phyloP scores from a whole-genome alignment of 352 stramenopile genomes.

The Phytophthora rubi region DNA sequence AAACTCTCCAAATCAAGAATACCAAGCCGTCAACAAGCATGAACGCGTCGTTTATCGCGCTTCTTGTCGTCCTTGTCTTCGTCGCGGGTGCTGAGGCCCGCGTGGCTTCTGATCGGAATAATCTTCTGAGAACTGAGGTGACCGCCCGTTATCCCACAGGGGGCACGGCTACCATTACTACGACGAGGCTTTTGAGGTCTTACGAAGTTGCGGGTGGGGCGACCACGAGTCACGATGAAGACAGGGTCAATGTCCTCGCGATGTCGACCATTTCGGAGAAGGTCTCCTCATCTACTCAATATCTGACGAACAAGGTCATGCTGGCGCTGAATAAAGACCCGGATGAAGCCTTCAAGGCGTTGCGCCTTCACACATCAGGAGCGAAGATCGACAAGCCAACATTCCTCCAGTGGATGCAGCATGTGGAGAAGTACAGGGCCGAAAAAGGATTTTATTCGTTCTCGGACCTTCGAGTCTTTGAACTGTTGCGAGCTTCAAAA shows the following conservation, averaged over 20 bases:
- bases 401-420: not conserved
- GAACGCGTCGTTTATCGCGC: too few species aligned
- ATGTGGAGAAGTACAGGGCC: not conserved
- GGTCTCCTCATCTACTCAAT: not conserved
- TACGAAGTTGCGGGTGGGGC: not conserved
- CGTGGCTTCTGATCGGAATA: not conserved
- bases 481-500: not conserved
- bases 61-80: too few species aligned
- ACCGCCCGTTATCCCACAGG: too few species aligned
- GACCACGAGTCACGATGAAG: not conserved
- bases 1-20: too few species aligned
- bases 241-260: not conserved
- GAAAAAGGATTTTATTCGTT: not conserved
- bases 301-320: not conserved
- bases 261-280: not conserved
- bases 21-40: too few species aligned
- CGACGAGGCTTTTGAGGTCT: not conserved
- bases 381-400: not conserved
- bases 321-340: not conserved
- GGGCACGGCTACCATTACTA: too few species aligned
- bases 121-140: not conserved
- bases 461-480: not conserved
- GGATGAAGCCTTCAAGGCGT: not conserved
- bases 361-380: not conserved
- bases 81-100: too few species aligned